Base-by-base conservation (phyloP, 257 asterid species). In the Jacaranda copaia region DNA sequence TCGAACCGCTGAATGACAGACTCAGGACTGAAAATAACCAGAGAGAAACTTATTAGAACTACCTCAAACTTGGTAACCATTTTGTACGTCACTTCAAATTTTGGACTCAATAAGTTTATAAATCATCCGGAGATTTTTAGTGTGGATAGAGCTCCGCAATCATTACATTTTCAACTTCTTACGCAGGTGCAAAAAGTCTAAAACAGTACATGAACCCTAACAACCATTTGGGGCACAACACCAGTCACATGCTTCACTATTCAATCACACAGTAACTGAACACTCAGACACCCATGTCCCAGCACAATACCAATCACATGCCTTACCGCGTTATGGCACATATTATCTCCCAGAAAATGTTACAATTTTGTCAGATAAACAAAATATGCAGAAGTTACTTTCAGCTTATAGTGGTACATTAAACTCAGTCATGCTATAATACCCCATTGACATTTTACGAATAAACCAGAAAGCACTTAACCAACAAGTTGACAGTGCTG, bases 1-100 rank as follows among this genome's bases (percentile, higher is more conserved):
- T 90, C 96, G 79, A 90, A 90, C 39, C 91, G 88, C 75, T 85
- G 85, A 73, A 90, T 88, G 77, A 90, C 96, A 68, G 87, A 78
- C 83, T 88, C 96, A n/a, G 93, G 96, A 72, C 96, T 90, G 76
- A 43, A 45, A 19, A 77, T 13, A 56, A 43, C 61, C 59, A 77
- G 81, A 80, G 14, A 59, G 57, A 77, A 72, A 67, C 56, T 52
- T 71, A 76, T 80, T 62, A 85, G 68, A 78, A 83, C 32, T 3
- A 46, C 67, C 57, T 55, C 69, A 69, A 73, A 51, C 63, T 15
- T 61, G 19, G 43, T 52, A 75, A 19, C 40, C 15, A 52, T 10
- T 72, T 40, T 46, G 42, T 11, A 43, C 55, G 19, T 36, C 16
- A 8, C 5, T 25, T 56, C 70, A 42, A 74, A 58, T 5, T 60